These are phyloP conservation scores for Gymnopilus dilepis DNA, from an alignment of 768 basidiomycete genomes.

Conservation along the genomic window DNA sequence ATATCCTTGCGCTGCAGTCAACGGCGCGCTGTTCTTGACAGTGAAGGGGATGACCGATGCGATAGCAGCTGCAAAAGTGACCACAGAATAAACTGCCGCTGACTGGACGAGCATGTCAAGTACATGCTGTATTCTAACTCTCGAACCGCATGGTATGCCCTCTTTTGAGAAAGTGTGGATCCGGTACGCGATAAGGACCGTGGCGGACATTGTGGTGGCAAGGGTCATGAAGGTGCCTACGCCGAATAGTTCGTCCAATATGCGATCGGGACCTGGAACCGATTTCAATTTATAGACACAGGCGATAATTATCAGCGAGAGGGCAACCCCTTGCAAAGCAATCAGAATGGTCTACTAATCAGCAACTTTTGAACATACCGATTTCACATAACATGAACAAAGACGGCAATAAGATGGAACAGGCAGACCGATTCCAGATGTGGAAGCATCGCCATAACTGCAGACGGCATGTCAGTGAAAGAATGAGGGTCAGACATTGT, in stretches of 20 bases:
- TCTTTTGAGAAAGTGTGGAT: not conserved
- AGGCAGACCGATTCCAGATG: not conserved
- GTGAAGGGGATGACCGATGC: not conserved
- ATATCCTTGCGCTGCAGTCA: not conserved
- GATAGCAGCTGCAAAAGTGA: not conserved
- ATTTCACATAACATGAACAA: not conserved
- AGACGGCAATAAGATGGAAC: not conserved
- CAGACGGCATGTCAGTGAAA: not conserved
- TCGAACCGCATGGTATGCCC: not conserved
- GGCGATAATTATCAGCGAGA: not conserved
- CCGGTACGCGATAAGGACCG: not conserved
- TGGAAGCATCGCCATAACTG: constrained; percentile 6
- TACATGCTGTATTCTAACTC: not conserved
- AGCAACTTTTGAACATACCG: not conserved
- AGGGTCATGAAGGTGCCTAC: not conserved
- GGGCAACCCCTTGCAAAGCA: not conserved
- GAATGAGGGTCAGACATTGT: not conserved
- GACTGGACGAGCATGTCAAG: not conserved
- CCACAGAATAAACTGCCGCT: not conserved
- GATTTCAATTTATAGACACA: not conserved
- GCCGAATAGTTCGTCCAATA: not conserved
- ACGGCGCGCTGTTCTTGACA: too few relatives aligned
- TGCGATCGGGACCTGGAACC: not conserved
- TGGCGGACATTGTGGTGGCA: not conserved
- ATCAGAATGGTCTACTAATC: not conserved